phyloP scores from a whole-genome alignment of 371 early-diverging fungal genomes.

The Polyrhizophydium stewartii region DNA sequence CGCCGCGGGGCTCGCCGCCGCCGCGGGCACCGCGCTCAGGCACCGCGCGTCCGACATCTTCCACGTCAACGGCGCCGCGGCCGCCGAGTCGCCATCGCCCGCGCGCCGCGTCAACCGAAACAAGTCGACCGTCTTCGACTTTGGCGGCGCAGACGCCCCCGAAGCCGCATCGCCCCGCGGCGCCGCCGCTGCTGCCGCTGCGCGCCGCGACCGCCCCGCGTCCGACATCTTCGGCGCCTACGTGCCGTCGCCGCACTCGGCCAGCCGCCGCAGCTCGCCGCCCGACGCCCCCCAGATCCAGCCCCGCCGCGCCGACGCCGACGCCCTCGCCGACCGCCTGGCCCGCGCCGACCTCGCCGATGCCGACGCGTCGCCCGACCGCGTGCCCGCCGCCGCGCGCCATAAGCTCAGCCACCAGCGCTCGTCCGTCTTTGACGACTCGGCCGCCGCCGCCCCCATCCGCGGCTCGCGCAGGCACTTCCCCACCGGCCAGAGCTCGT shows the following conservation, averaged over 20 bases:
- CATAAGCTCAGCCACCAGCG: not conserved
- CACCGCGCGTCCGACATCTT: no score
- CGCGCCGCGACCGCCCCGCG: not conserved
- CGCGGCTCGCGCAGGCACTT: not conserved
- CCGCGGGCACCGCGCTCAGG: not conserved
- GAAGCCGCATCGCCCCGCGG: no score
- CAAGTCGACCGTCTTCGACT: conserved; percentile 3
- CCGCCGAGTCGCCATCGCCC: no score
- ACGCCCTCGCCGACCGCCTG: not conserved
- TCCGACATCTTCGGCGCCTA: not conserved
- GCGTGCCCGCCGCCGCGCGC: not conserved
- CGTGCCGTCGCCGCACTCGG: no score
- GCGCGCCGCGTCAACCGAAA: conserved; percentile 4
- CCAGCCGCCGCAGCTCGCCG: no score
- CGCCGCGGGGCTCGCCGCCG: not conserved
- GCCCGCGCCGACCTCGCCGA: not conserved
- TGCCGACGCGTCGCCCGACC: not conserved
- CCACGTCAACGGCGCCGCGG: no score
- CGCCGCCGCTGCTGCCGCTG: not conserved
- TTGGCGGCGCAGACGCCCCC: not conserved
- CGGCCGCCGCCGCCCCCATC: not conserved
- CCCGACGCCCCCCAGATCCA: no score
- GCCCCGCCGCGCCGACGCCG: not conserved
- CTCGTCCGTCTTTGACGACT: conserved; percentile 4
- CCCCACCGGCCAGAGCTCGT: not conserved